Conservation (phyloP, 768 basidiomycete genomes). For the Paxillus ammoniavirescens region DNA sequence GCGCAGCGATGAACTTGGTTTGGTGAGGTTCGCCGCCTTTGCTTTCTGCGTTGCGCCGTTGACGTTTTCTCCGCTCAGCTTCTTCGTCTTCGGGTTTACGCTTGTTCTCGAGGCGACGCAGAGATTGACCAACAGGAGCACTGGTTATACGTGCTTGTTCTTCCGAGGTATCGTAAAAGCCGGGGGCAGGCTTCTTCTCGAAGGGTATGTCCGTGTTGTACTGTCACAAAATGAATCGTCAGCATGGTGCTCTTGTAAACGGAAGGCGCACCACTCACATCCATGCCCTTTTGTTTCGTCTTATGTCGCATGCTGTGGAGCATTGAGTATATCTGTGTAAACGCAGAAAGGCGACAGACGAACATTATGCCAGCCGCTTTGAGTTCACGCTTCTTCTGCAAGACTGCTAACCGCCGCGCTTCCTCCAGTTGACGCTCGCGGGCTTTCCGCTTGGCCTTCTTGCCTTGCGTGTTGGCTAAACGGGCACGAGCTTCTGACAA, state of each 20-base stretch:
- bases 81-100: conserved; percentile 93
- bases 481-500: conserved; percentile 97
- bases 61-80: conserved; percentile 87
- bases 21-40: conserved; percentile 75
- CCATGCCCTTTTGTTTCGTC: conserved; percentile 97
- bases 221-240: conserved; percentile 36
- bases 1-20: conserved; percentile 94
- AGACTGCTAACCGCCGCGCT: conserved; percentile 86
- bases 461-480: conserved; percentile 98
- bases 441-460: conserved; percentile 98
- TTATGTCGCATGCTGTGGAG: conserved; percentile 80
- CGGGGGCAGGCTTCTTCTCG: conserved; percentile 92
- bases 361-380: conserved; percentile 98
- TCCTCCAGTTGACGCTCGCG: conserved; percentile 97
- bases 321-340: neutral
- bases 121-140: conserved; percentile 89
- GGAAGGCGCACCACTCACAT: conserved; percentile 50
- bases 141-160: conserved; percentile 83
- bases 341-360: conserved; percentile 27
- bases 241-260: neutral
- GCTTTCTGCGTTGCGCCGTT: conserved; percentile 58
- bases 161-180: conserved; percentile 96
- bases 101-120: conserved; percentile 94
- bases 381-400: conserved; percentile 97
- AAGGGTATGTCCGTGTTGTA: conserved; percentile 99